Percentiles rank a stretch among this genome's conserved stretches.
Conservation (phyloP, 2,329 filamentous ascomycete species). For the Aspergillus pseudoglaucus region DNA sequence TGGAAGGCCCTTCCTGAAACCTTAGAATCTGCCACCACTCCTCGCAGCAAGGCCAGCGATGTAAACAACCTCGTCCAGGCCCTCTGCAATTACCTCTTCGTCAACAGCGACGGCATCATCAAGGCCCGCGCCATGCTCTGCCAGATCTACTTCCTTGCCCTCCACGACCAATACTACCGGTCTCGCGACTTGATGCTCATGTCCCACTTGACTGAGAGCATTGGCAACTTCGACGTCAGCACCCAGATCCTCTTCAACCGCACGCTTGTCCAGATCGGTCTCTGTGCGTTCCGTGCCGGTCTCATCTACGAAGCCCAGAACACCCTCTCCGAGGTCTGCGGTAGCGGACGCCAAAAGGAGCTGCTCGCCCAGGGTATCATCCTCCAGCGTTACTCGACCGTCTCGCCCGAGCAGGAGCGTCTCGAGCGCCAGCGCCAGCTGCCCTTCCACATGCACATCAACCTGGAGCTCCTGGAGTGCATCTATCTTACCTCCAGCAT, state of each 20-base stretch:
- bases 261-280: slow-evolving; percentile 92
- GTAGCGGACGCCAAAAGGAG: slow-evolving; percentile 95
- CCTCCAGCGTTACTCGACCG: slow-evolving; percentile 93
- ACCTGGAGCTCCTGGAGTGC: slow-evolving; percentile 94
- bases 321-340: slow-evolving; percentile 95
- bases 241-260: slow-evolving; percentile 99
- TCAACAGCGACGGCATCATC: slow-evolving; percentile 90
- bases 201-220: slow-evolving; percentile 97
- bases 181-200: slow-evolving; percentile 99
- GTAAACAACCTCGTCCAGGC: slow-evolving; percentile 68
- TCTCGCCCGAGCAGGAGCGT: slow-evolving; percentile 95
- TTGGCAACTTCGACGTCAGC: slow-evolving; percentile 91
- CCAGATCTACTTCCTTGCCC: slow-evolving; percentile 95
- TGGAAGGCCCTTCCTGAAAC: slow-evolving; percentile 71
- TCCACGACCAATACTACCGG: slow-evolving; percentile 97
- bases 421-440: slow-evolving; percentile 95
- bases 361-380: slow-evolving; percentile 95
- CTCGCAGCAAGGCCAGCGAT: slow-evolving; percentile 62
- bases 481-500: slow-evolving; percentile 99
- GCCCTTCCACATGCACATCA: slow-evolving; percentile 99
- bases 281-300: slow-evolving; percentile 95
- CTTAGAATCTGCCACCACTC: slow-evolving; percentile 74
- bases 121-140: slow-evolving; percentile 94
- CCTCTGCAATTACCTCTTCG: slow-evolving; percentile 92
- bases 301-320: slow-evolving; percentile 97